Evolutionary conservation across 129 eudicot genomes (phyloP).

Genomic region (Flaveria robusta): DNA sequence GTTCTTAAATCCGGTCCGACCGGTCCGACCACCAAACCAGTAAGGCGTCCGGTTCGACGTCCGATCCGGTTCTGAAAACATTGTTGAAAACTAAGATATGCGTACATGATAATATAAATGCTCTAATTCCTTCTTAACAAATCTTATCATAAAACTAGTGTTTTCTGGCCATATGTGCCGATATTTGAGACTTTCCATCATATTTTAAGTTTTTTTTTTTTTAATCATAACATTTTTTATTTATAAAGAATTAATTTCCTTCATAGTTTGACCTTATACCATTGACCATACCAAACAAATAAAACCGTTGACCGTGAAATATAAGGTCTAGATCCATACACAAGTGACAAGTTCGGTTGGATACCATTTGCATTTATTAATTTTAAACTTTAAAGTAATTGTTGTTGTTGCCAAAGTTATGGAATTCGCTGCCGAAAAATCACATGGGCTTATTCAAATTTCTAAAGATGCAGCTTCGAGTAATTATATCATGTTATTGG

Average conservation of each 20-base stretch:
- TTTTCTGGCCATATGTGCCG: background rate
- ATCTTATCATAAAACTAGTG: background rate
- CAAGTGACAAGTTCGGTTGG: background rate
- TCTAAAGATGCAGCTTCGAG: too few species aligned
- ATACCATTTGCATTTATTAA: background rate
- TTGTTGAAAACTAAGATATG: too few species aligned
- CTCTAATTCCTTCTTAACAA: background rate
- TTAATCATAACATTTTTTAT: background rate
- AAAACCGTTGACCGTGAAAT: background rate
- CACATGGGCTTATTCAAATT: too few species aligned
- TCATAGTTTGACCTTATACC: background rate
- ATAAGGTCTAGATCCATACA: conserved; percentile 16
- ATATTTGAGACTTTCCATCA: conserved; percentile 10
- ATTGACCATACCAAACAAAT: background rate
- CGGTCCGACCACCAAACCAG: too few species aligned
- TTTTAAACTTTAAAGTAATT: background rate
- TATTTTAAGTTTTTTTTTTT: background rate
- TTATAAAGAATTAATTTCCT: background rate
- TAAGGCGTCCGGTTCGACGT: too few species aligned
- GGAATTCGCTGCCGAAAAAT: too few species aligned
- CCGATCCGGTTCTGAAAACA: too few species aligned
- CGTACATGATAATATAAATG: background rate
- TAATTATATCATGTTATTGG: too few species aligned
- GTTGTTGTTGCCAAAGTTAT: too few species aligned
- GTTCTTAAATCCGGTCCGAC: too few species aligned